Evolutionary conservation across 2,329 filamentous ascomycete genomes (phyloP), one percentile per base, ranked within the genome.

Genomic region (Sclerotinia trifoliorum): DNA sequence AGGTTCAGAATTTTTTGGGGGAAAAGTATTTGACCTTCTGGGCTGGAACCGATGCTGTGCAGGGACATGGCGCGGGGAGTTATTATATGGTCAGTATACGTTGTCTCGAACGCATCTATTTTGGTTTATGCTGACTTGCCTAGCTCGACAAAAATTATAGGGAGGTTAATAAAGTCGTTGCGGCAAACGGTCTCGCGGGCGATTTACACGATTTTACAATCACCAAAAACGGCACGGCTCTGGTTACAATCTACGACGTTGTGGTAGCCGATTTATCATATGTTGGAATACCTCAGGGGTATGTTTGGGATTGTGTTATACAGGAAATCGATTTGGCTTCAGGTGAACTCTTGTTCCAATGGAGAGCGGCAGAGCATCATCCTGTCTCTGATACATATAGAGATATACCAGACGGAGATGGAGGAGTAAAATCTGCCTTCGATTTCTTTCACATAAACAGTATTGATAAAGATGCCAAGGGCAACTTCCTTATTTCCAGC

Each of bases 231-330:
- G 77, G 83, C 69, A 85, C 84, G 1, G 84, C 80, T 0, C 74
- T 87, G 54, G 83, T 87, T 48, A 80, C 85, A 71, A 80, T 85
- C 44, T 85, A 85, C 66, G 81, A 85, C 71, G 83, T 84, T 1
- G 79, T 83, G 6, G 81, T 81, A 0, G 76, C 75, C 8, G 79
- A 85, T 55, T 74, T 86, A 44, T 78, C 77, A 5, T 71, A 76
- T 1, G 86, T 79, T 76, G 84, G 84, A 32, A 83, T 77, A 4
- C 80, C 77, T 57, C 70, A 78, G 0, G 80, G 83, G 69, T 83
- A 86, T 73, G 81, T 84, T 68, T 86, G 84, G 84, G 84, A 86
- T 73, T 83, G 85, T 3, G 80, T 86, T 35, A 80, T 86, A 67
- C 84, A 86, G 73, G 74, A 76, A 64, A 64, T 75, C 24, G 71